A percentile compares a stretch with the other conserved stretches of the same genome.
Conservation (phyloP, 768 basidiomycete species). For the Termitomyces sp. region DNA sequence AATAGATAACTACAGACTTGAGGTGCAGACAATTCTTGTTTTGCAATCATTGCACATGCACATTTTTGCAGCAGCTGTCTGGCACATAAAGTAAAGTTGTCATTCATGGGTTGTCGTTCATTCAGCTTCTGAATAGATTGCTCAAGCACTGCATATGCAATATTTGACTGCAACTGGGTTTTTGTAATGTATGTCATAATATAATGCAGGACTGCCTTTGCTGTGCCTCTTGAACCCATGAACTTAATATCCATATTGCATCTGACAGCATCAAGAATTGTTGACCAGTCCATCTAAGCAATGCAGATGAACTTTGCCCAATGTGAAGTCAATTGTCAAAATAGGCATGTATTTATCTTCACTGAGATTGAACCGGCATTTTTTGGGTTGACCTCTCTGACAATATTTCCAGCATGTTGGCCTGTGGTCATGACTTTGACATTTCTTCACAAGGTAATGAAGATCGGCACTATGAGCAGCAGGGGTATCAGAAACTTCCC, state of each 20-base stretch:
- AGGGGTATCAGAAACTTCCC: no score
- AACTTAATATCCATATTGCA: conserved; percentile 52
- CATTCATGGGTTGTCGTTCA: conserved; percentile 19
- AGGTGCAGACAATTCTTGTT: conserved; percentile 39
- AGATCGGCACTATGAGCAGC: no score
- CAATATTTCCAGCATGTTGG: background rate
- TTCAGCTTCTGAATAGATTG: conserved; percentile 28
- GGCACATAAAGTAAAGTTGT: conserved; percentile 17
- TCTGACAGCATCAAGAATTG: conserved; percentile 34
- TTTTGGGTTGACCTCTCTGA: no score
- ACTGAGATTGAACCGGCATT: no score
- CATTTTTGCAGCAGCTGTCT: conserved; percentile 37
- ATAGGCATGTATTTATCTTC: no score
- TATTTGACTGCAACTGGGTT: conserved; percentile 36
- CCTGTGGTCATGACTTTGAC: background rate
- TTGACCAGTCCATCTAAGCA: conserved; percentile 40
- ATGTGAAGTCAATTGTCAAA: no score
- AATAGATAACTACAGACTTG: conserved; percentile 34
- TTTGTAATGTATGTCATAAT: conserved; percentile 52
- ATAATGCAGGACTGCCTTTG: conserved; percentile 44
- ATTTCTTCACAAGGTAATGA: background rate
- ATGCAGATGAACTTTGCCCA: background rate
- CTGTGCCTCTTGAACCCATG: conserved; percentile 37
- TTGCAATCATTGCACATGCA: conserved; percentile 33
- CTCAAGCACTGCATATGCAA: conserved; percentile 38